A percentile compares a stretch with the other conserved stretches of the same genome.
phyloP scores from a whole-genome alignment of 2,329 filamentous ascomycete genomes.

The Alternaria metachromatica region DNA sequence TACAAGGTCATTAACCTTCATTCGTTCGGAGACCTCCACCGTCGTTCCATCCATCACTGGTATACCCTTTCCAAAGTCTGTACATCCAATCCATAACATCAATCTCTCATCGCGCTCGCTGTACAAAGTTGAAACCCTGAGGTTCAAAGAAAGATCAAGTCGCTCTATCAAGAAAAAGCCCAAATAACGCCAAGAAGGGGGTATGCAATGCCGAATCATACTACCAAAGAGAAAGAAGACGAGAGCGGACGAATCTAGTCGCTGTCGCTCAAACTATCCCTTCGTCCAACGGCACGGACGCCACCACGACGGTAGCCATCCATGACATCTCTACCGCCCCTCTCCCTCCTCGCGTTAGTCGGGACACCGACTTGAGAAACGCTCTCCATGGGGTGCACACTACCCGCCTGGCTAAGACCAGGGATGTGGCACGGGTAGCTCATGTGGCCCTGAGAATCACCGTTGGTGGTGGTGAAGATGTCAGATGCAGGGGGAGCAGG shows the following conservation, averaged over 20 bases:
- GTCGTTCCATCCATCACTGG: not conserved
- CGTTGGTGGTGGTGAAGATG: slow-evolving; percentile 50
- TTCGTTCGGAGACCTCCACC: not conserved
- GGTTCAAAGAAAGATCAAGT: not conserved
- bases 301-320: slow-evolving; percentile 51
- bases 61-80: not conserved
- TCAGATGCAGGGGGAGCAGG: slow-evolving; percentile 35
- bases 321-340: slow-evolving; percentile 51
- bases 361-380: slow-evolving; percentile 49
- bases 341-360: slow-evolving; percentile 29
- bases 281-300: slow-evolving; percentile 50
- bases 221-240: not conserved
- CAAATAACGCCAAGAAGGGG: not conserved
- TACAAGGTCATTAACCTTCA: not conserved
- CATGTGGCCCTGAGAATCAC: slow-evolving; percentile 57
- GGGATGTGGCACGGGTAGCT: slow-evolving; percentile 65
- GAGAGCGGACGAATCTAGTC: slow-evolving; percentile 36
- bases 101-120: not conserved
- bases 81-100: not conserved
- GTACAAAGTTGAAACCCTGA: not conserved
- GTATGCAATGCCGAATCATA: not conserved
- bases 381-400: slow-evolving; percentile 46
- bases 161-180: not conserved
- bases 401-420: slow-evolving; percentile 53
- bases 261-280: slow-evolving; percentile 63